Conservation (phyloP, 225 moss, liverwort and hornwort species). For the Marchantia paleacea region DNA sequence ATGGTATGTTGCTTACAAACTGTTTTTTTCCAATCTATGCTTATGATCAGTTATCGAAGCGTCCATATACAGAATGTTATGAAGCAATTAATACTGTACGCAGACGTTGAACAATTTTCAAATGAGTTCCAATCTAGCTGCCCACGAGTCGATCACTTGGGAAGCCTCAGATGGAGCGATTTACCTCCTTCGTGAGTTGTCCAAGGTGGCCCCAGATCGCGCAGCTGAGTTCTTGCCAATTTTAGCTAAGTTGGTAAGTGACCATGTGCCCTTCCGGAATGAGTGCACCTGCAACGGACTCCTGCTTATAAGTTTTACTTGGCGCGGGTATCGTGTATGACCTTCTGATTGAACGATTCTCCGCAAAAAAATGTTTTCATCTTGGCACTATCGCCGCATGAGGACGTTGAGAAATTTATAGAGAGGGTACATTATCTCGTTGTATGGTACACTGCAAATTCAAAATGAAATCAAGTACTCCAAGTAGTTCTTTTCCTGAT, state of each 20-base stretch:
- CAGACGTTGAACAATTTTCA: constrained; percentile 13
- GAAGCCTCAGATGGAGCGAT: constrained; percentile 71
- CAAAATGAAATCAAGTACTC: neutral
- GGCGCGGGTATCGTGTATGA: no score
- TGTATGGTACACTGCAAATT: no score
- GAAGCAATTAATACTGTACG: neutral
- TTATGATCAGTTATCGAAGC: neutral
- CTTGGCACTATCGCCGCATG: no score
- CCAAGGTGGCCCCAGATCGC: constrained; percentile 64
- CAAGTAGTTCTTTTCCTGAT: neutral
- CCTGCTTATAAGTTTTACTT: neutral
- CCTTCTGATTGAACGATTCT: no score
- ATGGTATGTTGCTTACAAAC: neutral
- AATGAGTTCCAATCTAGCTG: constrained; percentile 16
- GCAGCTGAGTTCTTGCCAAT: constrained; percentile 64
- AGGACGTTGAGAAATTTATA: no score
- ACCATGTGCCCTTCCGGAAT: neutral
- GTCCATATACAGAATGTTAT: neutral
- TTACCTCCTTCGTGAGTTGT: constrained; percentile 69
- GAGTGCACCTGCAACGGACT: neutral
- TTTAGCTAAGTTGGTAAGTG: constrained; percentile 55
- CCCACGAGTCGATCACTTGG: constrained; percentile 55
- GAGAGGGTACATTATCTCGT: no score
- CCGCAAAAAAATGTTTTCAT: no score
- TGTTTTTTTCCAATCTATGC: neutral